Base-by-base conservation (phyloP, 352 stramenopile species). In the Phytophthora sojae region DNA sequence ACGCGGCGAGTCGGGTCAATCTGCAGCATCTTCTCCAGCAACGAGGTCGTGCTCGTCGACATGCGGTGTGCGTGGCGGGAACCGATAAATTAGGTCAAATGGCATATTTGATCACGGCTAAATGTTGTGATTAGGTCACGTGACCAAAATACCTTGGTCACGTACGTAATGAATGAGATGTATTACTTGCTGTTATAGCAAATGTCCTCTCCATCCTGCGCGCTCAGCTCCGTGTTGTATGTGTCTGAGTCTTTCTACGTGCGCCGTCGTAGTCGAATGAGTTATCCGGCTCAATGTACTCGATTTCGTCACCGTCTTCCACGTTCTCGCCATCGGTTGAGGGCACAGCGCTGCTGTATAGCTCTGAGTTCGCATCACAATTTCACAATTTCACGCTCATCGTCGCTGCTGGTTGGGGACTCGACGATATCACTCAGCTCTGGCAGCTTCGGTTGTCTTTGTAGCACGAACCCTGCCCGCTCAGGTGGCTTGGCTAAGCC, bases 21-120 rank as follows among this genome's bases (percentile, higher is more conserved):
- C 35, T 71, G 39, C 23, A 81, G 59, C 65, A 78, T 78, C 26
- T 62, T 57, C 7, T 47, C 39, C 0, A 81, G 30, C 29, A 81
- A 29, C 1, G 29, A n/a, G 1, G 68, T 50, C 0, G 69, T 58
- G 14, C 23, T 32, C 6, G 25, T 23, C 2, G 52, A 61, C 26
- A 64, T 19, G 17, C 55, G 17, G 7, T 39, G 8, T 1, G 47
- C n/a, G 19, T 69, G 49, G 25, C 25, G 26, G 26, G 5, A 30
- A 30, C 26, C 26, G 26, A 30, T 30, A 30, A 30, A 30, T 30
- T 30, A 30, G 26, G 26, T 30, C 26, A 3, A 30, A 30, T 30
- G 26, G 26, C 26, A 30, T 30, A 30, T 3, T 30, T 30, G 26
- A 6, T 30, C 26, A 30, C 26, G 26, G 2, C 26, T 3, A 30